Percentiles rank a stretch among this genome's conserved stretches.
Conservation (phyloP, 352 stramenopile genomes). For the Pythium apleroticum region DNA sequence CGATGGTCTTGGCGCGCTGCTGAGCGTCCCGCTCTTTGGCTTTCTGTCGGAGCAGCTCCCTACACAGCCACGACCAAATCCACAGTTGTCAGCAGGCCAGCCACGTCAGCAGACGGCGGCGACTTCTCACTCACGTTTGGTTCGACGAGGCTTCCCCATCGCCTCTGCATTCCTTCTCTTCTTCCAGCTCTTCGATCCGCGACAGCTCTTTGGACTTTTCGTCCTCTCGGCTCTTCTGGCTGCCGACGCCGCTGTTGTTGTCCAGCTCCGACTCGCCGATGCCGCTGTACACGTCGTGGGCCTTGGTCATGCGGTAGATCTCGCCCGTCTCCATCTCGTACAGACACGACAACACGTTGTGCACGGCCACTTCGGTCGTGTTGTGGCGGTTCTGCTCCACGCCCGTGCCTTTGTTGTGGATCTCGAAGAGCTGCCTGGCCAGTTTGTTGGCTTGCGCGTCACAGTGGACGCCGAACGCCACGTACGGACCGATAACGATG, state of each 20-base stretch:
- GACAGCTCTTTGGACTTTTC: conserved; percentile 13
- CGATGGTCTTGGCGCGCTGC: conserved; percentile 39
- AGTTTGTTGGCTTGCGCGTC: conserved; percentile 59
- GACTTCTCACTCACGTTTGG: conserved; percentile 19
- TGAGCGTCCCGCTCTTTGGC: conserved; percentile 35
- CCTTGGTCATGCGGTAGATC: conserved; percentile 88
- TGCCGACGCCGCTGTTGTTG: not conserved
- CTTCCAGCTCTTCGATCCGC: conserved; percentile 30
- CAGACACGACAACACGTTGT: conserved; percentile 91
- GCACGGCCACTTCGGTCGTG: conserved; percentile 90
- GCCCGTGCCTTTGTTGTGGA: conserved; percentile 92
- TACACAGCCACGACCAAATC: conserved; percentile 20
- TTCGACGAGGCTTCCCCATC: not conserved
- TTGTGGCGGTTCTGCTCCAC: conserved; percentile 95
- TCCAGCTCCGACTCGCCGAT: conserved; percentile 55
- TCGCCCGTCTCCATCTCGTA: conserved; percentile 89
- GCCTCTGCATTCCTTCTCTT: conserved; percentile 9
- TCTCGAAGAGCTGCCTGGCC: conserved; percentile 89
- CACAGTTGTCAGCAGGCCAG: too few relatives aligned
- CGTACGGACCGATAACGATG: conserved; percentile 89
- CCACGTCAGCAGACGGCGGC: not conserved
- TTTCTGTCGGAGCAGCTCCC: conserved; percentile 31
- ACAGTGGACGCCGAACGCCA: conserved; percentile 88
- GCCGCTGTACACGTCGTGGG: conserved; percentile 86
- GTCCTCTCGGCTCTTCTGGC: not conserved